Evolutionary conservation across 805 yeast species (phyloP).

Genomic region (Teunomyces kruisii): DNA sequence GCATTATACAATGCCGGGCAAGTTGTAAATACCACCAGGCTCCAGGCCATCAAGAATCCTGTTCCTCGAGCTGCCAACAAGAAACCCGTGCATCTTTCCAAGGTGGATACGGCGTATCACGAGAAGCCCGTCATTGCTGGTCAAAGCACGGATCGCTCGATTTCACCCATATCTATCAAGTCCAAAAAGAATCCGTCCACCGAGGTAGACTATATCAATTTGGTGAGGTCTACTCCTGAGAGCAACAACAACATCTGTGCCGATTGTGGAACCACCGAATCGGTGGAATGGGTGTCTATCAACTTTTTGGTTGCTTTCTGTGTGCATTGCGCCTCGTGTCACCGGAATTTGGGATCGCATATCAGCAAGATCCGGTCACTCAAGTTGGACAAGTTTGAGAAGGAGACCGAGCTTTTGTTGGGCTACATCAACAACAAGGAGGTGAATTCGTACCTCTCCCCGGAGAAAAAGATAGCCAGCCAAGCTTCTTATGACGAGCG

Average conservation of each 20-base stretch:
- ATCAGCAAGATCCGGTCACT: constrained; percentile 76
- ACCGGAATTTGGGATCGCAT: constrained; percentile 81
- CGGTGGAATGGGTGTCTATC: constrained; percentile 86
- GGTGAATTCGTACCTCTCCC: constrained; percentile 54
- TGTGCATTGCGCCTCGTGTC: constrained; percentile 85
- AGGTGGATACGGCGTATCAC: constrained; percentile 11
- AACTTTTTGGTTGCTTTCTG: constrained; percentile 73
- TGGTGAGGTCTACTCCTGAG: constrained; percentile 42
- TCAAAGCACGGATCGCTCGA: background rate
- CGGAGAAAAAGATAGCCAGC: constrained; percentile 25
- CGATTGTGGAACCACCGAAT: constrained; percentile 66
- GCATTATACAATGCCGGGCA: constrained; percentile 61
- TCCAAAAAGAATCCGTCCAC: constrained; percentile 15
- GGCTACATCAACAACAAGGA: constrained; percentile 49
- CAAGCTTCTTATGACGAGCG: constrained; percentile 47
- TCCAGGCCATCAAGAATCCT: constrained; percentile 9
- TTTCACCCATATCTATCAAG: constrained; percentile 34
- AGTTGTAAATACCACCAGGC: constrained; percentile 28
- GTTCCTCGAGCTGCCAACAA: background rate
- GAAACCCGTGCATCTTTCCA: constrained; percentile 6
- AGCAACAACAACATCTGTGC: constrained; percentile 67
- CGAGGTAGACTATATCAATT: constrained; percentile 26
- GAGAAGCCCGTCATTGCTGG: constrained; percentile 17
- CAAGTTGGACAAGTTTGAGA: constrained; percentile 66
- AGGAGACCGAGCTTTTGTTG: constrained; percentile 59